These are phyloP conservation scores for Capsella bursapastoris DNA, from an alignment of 345 rosid species.

Conservation along the genomic window DNA sequence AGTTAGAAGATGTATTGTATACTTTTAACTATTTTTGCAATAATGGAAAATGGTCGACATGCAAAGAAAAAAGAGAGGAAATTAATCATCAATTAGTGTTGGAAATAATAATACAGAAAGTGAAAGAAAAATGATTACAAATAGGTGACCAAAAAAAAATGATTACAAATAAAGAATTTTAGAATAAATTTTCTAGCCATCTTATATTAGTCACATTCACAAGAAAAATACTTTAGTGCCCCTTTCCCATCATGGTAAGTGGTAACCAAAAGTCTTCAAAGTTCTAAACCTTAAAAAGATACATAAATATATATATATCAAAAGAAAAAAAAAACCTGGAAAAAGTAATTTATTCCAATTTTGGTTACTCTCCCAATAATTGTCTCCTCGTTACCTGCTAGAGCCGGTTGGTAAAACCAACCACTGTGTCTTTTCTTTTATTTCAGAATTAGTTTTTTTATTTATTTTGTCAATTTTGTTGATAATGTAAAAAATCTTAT, in stretches of 20 bases:
- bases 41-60: constrained; percentile 24
- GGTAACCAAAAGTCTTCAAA: constrained; percentile 27
- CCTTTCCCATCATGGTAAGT: constrained; percentile 44
- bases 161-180: constrained; percentile 5
- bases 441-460: neutral
- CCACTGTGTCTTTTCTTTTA: neutral
- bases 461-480: neutral
- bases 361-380: constrained; percentile 42
- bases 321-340: constrained; percentile 8
- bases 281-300: constrained; percentile 43
- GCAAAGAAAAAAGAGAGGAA: constrained; percentile 3
- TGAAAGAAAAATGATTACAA: constrained; percentile 9
- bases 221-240: constrained; percentile 28
- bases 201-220: constrained; percentile 5
- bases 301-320: constrained; percentile 27
- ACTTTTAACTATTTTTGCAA: neutral
- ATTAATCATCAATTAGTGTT: neutral
- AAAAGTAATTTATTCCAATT: constrained; percentile 40
- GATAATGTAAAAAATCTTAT: constrained; percentile 31
- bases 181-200: constrained; percentile 9
- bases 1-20: too few relatives aligned
- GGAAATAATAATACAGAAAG: neutral
- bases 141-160: constrained; percentile 6
- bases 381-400: constrained; percentile 35
- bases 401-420: constrained; percentile 35